Percentiles rank a stretch among this genome's conserved stretches.
Conservation (phyloP, 202 grass and related monocot genomes). For the Schoenoplectus tabernaemontani region DNA sequence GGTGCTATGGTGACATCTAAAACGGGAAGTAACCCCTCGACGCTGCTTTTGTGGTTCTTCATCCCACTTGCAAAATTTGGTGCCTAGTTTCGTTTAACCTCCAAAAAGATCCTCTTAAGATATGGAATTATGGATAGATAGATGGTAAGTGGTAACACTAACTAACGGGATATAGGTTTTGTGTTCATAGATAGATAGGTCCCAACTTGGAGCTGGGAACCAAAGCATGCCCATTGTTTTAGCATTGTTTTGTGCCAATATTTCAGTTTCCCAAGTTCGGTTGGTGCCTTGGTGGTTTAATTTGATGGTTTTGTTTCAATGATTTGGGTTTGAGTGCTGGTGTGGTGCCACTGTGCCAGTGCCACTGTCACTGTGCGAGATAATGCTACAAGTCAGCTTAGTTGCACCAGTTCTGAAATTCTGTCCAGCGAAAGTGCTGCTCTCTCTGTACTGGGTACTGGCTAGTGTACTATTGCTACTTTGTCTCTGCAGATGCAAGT, state of each 20-base stretch:
- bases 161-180: background rate
- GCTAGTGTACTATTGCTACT: background rate
- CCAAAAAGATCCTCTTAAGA: conserved; percentile 3
- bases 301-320: conserved; percentile 11
- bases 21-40: conserved; percentile 20
- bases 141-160: too few relatives aligned
- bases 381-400: background rate
- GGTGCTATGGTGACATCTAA: background rate
- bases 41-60: conserved; percentile 14
- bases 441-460: background rate
- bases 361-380: background rate
- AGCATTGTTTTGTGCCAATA: background rate
- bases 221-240: background rate
- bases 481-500: background rate
- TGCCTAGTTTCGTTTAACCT: background rate
- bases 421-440: background rate
- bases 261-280: background rate
- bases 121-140: background rate
- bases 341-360: background rate
- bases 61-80: background rate
- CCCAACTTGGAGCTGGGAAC: background rate
- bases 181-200: background rate
- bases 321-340: background rate
- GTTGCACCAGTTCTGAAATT: background rate
- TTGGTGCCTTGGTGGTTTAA: background rate